These are phyloP conservation scores for Tolypocladium album DNA, from an alignment of 2,329 filamentous ascomycete genomes.

Conservation along the genomic window DNA sequence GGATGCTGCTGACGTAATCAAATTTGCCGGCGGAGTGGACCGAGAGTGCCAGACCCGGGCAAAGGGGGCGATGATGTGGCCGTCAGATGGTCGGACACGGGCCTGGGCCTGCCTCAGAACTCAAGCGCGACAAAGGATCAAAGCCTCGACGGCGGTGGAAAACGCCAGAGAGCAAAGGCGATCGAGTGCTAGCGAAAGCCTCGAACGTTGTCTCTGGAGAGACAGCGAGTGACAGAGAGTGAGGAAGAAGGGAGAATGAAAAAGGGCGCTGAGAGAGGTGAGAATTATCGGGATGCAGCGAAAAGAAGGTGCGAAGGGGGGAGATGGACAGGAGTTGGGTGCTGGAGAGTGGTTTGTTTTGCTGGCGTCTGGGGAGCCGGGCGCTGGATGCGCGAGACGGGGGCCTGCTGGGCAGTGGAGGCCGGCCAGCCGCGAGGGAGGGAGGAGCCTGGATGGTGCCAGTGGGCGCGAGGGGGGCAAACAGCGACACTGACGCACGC, in stretches of 20 bases:
- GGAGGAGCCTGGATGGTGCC: neutral
- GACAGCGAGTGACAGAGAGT: slow-evolving; percentile 12
- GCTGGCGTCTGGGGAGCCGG: slow-evolving; percentile 1
- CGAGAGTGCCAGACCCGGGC: slow-evolving; percentile 11
- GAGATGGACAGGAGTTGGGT: slow-evolving; percentile 8
- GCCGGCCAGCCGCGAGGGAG: neutral
- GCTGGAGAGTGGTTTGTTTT: slow-evolving; percentile 6
- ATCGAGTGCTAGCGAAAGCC: slow-evolving; percentile 41
- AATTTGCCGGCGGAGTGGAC: slow-evolving; percentile 1
- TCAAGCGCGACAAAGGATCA: slow-evolving; percentile 3
- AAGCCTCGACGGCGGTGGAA: neutral
- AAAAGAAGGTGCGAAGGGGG: slow-evolving; percentile 15
- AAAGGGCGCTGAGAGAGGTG: slow-evolving; percentile 13
- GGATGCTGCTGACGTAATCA: slow-evolving; percentile 22
- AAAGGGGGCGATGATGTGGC: slow-evolving; percentile 22
- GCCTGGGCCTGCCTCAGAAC: slow-evolving; percentile 1
- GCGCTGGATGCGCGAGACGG: neutral
- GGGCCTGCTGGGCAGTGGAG: neutral
- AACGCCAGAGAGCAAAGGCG: slow-evolving; percentile 5
- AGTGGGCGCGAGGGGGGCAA: neutral
- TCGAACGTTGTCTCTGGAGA: slow-evolving; percentile 19
- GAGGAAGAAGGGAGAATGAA: slow-evolving; percentile 12
- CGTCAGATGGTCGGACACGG: slow-evolving; percentile 9
- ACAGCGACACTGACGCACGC: neutral
- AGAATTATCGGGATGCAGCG: slow-evolving; percentile 9